These are phyloP conservation scores for Plectosphaerella plurivora DNA, from an alignment of 2,329 filamentous ascomycete species.

Conservation along the genomic window DNA sequence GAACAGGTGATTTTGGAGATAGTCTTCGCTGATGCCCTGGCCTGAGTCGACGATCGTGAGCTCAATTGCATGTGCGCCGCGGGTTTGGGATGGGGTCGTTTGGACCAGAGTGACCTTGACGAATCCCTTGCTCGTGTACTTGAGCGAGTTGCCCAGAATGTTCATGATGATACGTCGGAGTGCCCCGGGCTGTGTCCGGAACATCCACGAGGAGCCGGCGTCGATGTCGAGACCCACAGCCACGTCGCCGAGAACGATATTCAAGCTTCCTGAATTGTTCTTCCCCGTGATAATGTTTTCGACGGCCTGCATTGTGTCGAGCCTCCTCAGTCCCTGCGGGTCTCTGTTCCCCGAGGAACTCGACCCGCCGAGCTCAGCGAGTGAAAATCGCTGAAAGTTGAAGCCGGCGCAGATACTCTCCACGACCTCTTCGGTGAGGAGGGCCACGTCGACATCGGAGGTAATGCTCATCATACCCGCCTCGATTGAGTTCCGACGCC, in stretches of 20 bases:
- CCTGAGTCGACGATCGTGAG: slow-evolving; percentile 60
- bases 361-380: slow-evolving; percentile 1
- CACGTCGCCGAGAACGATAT: slow-evolving; percentile 16
- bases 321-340: slow-evolving; percentile 5
- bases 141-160: slow-evolving; percentile 57
- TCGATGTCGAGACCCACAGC: slow-evolving; percentile 48
- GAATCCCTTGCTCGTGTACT: slow-evolving; percentile 44
- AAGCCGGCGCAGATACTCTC: slow-evolving; percentile 31
- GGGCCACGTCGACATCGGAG: slow-evolving; percentile 22
- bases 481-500: slow-evolving; percentile 1
- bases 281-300: slow-evolving; percentile 8
- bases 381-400: slow-evolving; percentile 22
- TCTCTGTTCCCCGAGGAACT: neutral
- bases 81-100: neutral
- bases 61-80: slow-evolving; percentile 13
- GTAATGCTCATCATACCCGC: slow-evolving; percentile 16
- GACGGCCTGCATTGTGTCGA: slow-evolving; percentile 12
- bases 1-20: slow-evolving; percentile 55
- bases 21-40: slow-evolving; percentile 60
- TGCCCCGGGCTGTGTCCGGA: slow-evolving; percentile 48
- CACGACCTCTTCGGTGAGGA: slow-evolving; percentile 30
- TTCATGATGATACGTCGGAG: slow-evolving; percentile 56
- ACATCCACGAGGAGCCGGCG: slow-evolving; percentile 42
- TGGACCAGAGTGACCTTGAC: slow-evolving; percentile 24
- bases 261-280: neutral